These are phyloP conservation scores for Stephanodiscus triporus DNA, from an alignment of 108 stramenopile species.

Conservation along the genomic window DNA sequence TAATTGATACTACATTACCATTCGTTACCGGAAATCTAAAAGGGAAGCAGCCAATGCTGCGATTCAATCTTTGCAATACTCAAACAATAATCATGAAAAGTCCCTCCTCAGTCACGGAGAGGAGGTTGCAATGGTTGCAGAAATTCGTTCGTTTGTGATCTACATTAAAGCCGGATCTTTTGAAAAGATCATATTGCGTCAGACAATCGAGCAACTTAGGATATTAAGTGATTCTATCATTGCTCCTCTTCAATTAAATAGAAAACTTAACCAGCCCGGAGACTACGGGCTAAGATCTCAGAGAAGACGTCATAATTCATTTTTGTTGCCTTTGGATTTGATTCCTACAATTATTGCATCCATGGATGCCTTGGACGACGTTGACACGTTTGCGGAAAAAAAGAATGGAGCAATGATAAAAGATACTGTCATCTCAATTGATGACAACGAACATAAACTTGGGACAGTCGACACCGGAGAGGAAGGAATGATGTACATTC, in stretches of 20 bases:
- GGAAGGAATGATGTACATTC: not conserved
- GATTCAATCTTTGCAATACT: not conserved
- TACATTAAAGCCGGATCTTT: not conserved
- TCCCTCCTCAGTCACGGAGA: constrained; percentile 19
- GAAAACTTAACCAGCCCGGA: not conserved
- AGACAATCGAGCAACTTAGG: constrained; percentile 1
- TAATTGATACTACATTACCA: not conserved
- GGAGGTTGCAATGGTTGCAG: constrained; percentile 33
- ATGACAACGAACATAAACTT: constrained; percentile 1
- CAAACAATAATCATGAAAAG: constrained; percentile 4
- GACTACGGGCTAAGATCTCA: not conserved
- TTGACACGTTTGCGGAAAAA: not conserved
- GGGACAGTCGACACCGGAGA: not conserved
- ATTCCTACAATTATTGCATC: constrained; percentile 31
- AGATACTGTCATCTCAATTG: not conserved
- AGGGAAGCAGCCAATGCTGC: not conserved
- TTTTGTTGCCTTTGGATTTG: constrained; percentile 32
- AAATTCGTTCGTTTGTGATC: constrained; percentile 38
- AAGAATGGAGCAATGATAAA: not conserved
- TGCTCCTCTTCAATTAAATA: constrained; percentile 19
- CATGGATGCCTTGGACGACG: constrained; percentile 33
- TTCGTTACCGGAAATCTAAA: not conserved
- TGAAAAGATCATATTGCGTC: not conserved
- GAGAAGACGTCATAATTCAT: constrained; percentile 12
- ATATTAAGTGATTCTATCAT: constrained; percentile 21